A percentile compares a stretch with the other conserved stretches of the same genome.
Conservation (phyloP, 2,329 filamentous ascomycete species). For the Cladosporium colombiae region DNA sequence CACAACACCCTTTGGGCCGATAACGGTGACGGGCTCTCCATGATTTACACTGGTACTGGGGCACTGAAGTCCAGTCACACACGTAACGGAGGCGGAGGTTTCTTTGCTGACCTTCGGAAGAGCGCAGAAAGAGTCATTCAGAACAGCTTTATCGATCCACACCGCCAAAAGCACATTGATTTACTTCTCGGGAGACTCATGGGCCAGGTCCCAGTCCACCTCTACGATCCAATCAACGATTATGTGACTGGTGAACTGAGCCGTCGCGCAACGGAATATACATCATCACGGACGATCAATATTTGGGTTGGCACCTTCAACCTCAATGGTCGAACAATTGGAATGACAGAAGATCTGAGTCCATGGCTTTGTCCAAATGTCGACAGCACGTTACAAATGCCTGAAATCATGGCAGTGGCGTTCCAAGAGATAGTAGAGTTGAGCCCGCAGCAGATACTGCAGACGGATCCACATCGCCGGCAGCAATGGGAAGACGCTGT, state of each 20-base stretch:
- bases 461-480: conserved; percentile 84
- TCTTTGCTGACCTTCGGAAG: conserved; percentile 92
- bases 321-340: conserved; percentile 81
- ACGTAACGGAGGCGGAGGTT: conserved; percentile 85
- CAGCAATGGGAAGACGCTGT: conserved; percentile 86
- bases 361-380: conserved; percentile 78
- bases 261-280: conserved; percentile 68
- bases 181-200: conserved; percentile 86
- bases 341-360: conserved; percentile 76
- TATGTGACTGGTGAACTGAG: conserved; percentile 76
- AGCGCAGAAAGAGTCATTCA: conserved; percentile 92
- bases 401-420: conserved; percentile 84
- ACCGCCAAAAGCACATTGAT: conserved; percentile 90
- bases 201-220: conserved; percentile 77
- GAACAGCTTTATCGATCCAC: conserved; percentile 96
- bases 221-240: conserved; percentile 95
- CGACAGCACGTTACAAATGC: conserved; percentile 60
- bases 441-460: conserved; percentile 98
- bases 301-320: conserved; percentile 93
- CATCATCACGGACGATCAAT: conserved; percentile 70
- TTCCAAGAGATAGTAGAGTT: conserved; percentile 99
- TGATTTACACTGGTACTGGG: conserved; percentile 95
- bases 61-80: conserved; percentile 96
- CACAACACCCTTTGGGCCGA: conserved; percentile 96
- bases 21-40: conserved; percentile 89